Conservation (phyloP, 23 red algal species). For the Porphyridium purpureum region DNA sequence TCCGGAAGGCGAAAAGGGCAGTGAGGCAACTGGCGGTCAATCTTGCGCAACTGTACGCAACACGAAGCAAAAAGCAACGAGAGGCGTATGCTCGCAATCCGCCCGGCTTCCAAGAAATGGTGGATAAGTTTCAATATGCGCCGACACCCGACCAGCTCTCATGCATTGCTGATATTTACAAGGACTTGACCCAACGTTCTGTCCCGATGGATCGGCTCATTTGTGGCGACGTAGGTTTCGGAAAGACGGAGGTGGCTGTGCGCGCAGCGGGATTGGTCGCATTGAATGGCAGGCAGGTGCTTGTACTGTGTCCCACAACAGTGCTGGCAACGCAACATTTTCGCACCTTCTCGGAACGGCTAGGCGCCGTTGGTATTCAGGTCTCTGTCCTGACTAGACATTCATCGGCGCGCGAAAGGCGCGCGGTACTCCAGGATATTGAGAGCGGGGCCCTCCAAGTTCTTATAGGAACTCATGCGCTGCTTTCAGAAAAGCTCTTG, state of each 20-base stretch:
- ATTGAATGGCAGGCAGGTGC: constrained; percentile 52
- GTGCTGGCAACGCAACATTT: constrained; percentile 87
- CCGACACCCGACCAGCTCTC: constrained; percentile 58
- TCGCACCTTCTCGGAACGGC: constrained; percentile 31
- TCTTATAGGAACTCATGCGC: constrained; percentile 73
- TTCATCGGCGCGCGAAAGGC: constrained; percentile 3
- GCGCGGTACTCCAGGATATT: constrained; percentile 9
- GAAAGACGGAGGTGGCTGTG: constrained; percentile 97
- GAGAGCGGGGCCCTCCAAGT: constrained; percentile 23
- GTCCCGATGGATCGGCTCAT: constrained; percentile 87
- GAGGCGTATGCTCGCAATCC: constrained; percentile 19
- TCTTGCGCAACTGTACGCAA: constrained; percentile 47
- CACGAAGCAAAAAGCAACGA: constrained; percentile 19
- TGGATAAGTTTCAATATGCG: constrained; percentile 12
- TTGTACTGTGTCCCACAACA: constrained; percentile 78
- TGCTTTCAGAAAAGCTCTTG: constrained; percentile 34
- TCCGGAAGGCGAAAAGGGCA: constrained; percentile 1
- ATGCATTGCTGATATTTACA: constrained; percentile 36
- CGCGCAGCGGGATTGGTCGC: constrained; percentile 52
- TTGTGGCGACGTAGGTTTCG: constrained; percentile 95
- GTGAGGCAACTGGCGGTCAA: constrained; percentile 37
- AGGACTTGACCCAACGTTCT: constrained; percentile 39
- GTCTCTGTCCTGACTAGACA: constrained; percentile 3
- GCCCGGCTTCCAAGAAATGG: constrained; percentile 18
- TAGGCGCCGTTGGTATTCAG: not conserved